These are phyloP conservation scores for Fraxinus sp. DNA, from an alignment of 305 asterid genomes.

Conservation along the genomic window DNA sequence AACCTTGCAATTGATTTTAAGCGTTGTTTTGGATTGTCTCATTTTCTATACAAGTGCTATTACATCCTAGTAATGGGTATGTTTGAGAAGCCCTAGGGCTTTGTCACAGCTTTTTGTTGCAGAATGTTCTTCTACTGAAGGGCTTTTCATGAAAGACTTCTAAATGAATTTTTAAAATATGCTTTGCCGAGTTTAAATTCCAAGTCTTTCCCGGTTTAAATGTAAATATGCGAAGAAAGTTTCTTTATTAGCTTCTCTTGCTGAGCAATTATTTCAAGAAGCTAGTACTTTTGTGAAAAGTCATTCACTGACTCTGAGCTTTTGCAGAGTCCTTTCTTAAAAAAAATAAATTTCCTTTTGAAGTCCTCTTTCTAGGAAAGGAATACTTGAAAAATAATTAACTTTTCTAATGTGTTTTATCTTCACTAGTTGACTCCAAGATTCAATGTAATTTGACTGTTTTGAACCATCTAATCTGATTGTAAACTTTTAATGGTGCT, in stretches of 20 bases:
- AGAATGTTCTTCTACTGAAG: background rate
- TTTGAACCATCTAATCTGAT: slow-evolving; percentile 6
- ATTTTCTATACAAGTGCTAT: background rate
- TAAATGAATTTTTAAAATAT: background rate
- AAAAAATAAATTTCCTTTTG: background rate
- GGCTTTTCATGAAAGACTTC: background rate
- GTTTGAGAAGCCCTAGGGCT: background rate
- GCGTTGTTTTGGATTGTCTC: background rate
- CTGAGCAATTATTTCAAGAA: background rate
- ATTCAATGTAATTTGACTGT: background rate
- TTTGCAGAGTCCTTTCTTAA: background rate
- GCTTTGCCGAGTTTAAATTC: background rate
- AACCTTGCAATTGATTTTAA: background rate
- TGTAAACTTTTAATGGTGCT: background rate
- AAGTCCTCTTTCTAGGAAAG: background rate
- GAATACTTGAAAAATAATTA: background rate
- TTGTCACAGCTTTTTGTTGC: background rate
- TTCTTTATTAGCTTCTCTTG: background rate
- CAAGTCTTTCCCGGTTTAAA: background rate
- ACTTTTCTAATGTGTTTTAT: background rate
- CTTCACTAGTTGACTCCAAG: background rate
- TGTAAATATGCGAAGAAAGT: background rate
- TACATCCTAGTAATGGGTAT: background rate
- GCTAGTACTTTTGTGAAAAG: background rate
- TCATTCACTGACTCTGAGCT: background rate